These are phyloP conservation scores for Teunomyces lycoperdinae DNA, from an alignment of 805 yeast genomes.

Conservation along the genomic window DNA sequence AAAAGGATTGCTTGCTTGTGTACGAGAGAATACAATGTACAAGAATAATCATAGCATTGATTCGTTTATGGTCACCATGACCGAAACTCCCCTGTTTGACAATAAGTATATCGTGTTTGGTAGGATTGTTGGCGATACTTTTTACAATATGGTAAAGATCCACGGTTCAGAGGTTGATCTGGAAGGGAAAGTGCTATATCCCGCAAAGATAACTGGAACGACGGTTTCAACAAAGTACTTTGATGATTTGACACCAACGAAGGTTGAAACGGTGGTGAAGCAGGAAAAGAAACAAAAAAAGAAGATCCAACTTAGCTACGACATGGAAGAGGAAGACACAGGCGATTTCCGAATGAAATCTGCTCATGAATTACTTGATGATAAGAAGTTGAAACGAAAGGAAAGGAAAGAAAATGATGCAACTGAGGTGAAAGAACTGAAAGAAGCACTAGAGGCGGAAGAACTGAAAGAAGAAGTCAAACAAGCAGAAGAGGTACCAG, in stretches of 20 bases:
- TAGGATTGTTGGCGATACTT: conserved; percentile 52
- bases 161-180: conserved; percentile 44
- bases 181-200: conserved; percentile 49
- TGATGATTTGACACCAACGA: conserved; percentile 32
- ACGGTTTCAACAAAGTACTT: conserved; percentile 50
- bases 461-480: conserved; percentile 1
- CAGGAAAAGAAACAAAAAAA: conserved; percentile 24
- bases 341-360: conserved; percentile 36
- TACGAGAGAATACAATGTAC: conserved; percentile 26
- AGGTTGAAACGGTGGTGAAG: conserved; percentile 12
- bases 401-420: neutral
- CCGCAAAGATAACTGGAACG: conserved; percentile 40
- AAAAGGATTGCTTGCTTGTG: conserved; percentile 57
- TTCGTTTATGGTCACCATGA: conserved; percentile 43
- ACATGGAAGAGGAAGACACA: conserved; percentile 31
- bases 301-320: conserved; percentile 33
- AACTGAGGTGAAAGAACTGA: neutral
- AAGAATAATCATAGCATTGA: conserved; percentile 20
- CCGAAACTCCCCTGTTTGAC: conserved; percentile 43
- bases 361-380: conserved; percentile 37
- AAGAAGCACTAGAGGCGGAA: neutral
- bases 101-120: conserved; percentile 51
- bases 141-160: conserved; percentile 51
- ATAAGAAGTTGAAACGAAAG: conserved; percentile 12
- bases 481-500: conserved; percentile 2